Conservation (phyloP, 1,284 basidiomycete genomes). For the Jaminaea rosea region DNA sequence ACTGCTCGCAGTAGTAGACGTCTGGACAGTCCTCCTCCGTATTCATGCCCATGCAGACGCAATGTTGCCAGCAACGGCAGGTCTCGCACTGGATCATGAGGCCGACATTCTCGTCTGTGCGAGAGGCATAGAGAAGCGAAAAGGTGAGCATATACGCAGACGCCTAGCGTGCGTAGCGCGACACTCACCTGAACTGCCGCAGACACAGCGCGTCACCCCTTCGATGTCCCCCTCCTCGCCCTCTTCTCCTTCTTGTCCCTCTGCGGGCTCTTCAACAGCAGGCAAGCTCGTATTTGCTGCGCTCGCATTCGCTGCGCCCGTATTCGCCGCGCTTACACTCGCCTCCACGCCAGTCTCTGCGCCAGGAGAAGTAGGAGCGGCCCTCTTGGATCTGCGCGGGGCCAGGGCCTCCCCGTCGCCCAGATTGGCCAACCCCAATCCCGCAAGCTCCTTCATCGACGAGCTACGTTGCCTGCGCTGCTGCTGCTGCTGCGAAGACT, state of each 20-base stretch:
- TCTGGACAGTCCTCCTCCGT: conserved; percentile 60
- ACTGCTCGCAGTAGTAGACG: conserved; percentile 80
- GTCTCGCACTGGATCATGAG: conserved; percentile 97
- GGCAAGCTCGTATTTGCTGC: conserved; percentile 15
- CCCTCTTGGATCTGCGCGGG: conserved; percentile 21
- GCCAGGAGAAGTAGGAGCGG: conserved; percentile 18
- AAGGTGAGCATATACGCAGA: conserved; percentile 14
- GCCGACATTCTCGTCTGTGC: conserved; percentile 55
- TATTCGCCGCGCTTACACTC: neutral
- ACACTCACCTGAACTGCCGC: conserved; percentile 71
- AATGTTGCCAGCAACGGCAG: conserved; percentile 97
- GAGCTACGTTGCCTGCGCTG: conserved; percentile 1
- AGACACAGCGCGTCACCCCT: conserved; percentile 85
- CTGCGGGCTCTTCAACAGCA: conserved; percentile 6
- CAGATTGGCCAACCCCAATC: conserved; percentile 21
- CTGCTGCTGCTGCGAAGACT: neutral
- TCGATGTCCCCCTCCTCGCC: conserved; percentile 58
- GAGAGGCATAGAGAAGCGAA: conserved; percentile 24
- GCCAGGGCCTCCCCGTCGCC: conserved; percentile 21
- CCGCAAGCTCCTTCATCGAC: conserved; percentile 24
- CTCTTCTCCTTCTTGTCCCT: conserved; percentile 38
- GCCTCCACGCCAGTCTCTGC: conserved; percentile 8
- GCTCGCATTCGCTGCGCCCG: neutral
- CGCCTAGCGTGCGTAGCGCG: neutral
- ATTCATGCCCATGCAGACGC: conserved; percentile 87